Evolutionary conservation across 768 basidiomycete species (phyloP).

Genomic region (Pulveroboletus sp.): DNA sequence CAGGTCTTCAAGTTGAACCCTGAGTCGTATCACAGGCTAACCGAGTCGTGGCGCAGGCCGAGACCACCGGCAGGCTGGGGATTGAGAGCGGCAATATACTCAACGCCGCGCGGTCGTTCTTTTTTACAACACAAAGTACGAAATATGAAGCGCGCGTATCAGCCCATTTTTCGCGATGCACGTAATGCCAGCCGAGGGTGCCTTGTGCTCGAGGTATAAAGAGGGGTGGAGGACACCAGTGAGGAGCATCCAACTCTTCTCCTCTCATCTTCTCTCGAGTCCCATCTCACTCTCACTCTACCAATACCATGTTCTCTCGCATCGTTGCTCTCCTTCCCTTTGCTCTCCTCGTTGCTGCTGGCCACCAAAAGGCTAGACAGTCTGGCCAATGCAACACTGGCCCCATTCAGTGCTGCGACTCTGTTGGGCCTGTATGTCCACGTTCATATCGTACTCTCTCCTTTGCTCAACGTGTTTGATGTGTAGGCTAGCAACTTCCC

Average conservation of each 20-base stretch:
- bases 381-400: conserved; percentile 13
- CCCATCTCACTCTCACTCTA: neutral
- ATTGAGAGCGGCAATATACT: no score
- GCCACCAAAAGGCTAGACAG: neutral
- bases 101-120: no score
- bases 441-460: neutral
- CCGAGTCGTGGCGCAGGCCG: no score
- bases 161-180: no score
- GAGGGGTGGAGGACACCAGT: neutral
- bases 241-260: neutral
- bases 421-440: neutral
- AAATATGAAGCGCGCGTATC: no score
- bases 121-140: no score
- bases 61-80: no score
- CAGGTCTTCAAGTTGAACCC: no score
- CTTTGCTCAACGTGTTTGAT: neutral
- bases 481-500: neutral
- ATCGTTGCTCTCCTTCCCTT: conserved; percentile 14
- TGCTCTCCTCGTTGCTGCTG: conserved; percentile 12
- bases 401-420: conserved; percentile 6
- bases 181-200: neutral
- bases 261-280: neutral
- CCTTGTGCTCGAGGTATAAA: neutral
- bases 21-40: no score
- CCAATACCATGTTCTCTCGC: conserved; percentile 14